phyloP scores from a whole-genome alignment of 805 yeast species.

The Komagataella mondaviorum region DNA sequence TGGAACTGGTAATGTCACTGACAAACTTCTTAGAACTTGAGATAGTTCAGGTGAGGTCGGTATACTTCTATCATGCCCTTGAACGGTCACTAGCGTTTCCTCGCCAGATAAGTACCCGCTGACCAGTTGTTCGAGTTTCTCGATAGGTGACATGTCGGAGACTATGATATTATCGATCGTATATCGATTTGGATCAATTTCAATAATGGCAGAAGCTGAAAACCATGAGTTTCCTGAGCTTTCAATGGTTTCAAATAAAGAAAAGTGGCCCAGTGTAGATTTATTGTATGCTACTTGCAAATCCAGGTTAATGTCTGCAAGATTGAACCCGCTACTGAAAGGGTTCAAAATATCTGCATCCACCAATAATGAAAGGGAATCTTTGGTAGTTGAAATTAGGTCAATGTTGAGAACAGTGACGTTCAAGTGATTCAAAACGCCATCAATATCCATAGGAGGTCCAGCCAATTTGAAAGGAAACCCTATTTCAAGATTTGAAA shows the following conservation, averaged over 20 bases:
- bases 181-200: constrained; percentile 6
- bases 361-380: constrained; percentile 14
- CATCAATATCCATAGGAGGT: not conserved
- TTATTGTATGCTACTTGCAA: constrained; percentile 19
- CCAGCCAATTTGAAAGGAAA: not conserved
- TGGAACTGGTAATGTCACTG: constrained; percentile 17
- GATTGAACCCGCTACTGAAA: constrained; percentile 11
- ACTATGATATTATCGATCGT: constrained; percentile 4
- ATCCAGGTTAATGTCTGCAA: constrained; percentile 12
- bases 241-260: constrained; percentile 9
- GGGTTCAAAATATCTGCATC: constrained; percentile 22
- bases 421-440: not conserved
- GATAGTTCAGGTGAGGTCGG: constrained; percentile 12
- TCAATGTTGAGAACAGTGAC: not conserved
- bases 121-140: constrained; percentile 19
- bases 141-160: constrained; percentile 4
- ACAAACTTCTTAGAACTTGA: constrained; percentile 10
- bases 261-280: constrained; percentile 19
- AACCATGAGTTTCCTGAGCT: constrained; percentile 8
- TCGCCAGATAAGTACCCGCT: constrained; percentile 26
- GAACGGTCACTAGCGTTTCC: constrained; percentile 15
- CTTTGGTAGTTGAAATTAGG: constrained; percentile 15
- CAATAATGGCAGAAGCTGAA: constrained; percentile 11
- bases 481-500: not conserved
- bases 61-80: constrained; percentile 14